phyloP scores from a whole-genome alignment of 2,329 filamentous ascomycete genomes.

The Lasiodiplodia hormozganensis region DNA sequence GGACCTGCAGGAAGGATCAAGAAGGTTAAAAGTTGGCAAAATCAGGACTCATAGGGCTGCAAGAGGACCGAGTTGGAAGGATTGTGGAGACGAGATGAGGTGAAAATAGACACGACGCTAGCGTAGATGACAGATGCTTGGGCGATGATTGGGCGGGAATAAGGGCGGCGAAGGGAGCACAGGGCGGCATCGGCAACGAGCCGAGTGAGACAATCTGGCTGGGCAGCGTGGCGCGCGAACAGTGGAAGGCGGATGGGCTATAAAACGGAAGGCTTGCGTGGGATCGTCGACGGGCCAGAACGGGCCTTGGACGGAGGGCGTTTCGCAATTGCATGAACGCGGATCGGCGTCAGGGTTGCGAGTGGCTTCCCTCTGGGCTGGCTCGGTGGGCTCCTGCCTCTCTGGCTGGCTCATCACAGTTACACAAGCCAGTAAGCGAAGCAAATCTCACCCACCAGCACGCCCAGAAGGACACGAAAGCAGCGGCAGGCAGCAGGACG shows the following conservation, averaged over 20 bases:
- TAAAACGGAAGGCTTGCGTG: neutral
- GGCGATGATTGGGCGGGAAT: slow-evolving; percentile 13
- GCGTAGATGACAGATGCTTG: neutral
- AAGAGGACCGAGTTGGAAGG: neutral
- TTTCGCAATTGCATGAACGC: slow-evolving; percentile 24
- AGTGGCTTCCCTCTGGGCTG: slow-evolving; percentile 8
- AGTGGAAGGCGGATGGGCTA: neutral
- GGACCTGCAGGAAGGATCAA: neutral
- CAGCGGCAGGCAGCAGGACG: neutral
- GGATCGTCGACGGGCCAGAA: slow-evolving; percentile 16
- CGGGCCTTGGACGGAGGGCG: slow-evolving; percentile 1
- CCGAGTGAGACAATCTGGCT: neutral
- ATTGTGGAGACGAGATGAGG: slow-evolving; percentile 11
- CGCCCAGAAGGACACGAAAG: neutral
- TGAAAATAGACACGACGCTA: slow-evolving; percentile 17
- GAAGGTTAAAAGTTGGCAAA: neutral
- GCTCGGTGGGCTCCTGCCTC: slow-evolving; percentile 16
- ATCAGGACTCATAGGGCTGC: neutral
- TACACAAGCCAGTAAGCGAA: slow-evolving; percentile 23
- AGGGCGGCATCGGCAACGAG: slow-evolving; percentile 11
- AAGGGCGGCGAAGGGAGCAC: slow-evolving; percentile 10
- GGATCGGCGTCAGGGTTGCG: slow-evolving; percentile 13
- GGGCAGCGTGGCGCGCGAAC: neutral
- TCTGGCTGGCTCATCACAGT: slow-evolving; percentile 15
- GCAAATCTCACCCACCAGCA: neutral